phyloP scores from a whole-genome alignment of 2,329 filamentous ascomycete genomes.

The Blastomyces percursus region DNA sequence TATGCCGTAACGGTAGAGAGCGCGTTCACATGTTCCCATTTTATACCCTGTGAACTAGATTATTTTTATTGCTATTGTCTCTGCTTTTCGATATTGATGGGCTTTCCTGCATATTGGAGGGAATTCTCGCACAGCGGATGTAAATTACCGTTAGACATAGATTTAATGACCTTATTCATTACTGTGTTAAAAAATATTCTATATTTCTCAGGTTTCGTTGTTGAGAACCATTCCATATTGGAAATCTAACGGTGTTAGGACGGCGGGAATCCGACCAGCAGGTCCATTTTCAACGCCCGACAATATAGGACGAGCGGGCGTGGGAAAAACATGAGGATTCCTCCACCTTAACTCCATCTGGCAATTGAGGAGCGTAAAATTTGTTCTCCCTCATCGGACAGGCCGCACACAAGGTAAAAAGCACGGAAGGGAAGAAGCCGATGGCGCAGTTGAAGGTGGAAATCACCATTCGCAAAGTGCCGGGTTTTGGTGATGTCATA shows the following conservation, averaged over 20 bases:
- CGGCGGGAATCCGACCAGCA: neutral
- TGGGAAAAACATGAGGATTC: neutral
- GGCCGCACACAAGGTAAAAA: no score
- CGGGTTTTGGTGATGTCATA: no score
- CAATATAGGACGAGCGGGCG: no score
- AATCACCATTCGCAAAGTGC: no score
- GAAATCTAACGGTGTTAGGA: neutral
- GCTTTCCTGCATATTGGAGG: neutral
- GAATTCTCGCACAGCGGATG: neutral
- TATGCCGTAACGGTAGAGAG: neutral
- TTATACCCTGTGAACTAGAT: neutral
- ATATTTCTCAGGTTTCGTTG: neutral
- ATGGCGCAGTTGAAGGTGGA: no score
- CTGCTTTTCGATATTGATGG: neutral
- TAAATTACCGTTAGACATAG: neutral
- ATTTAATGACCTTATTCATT: neutral
- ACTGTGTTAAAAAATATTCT: neutral
- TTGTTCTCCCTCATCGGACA: no score
- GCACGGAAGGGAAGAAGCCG: no score
- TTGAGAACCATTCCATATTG: neutral
- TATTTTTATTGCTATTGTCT: neutral
- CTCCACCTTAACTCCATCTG: no score
- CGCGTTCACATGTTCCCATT: neutral
- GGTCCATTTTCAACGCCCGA: neutral
- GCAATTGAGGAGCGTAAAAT: neutral